Base-by-base conservation (phyloP, 768 basidiomycete species). In the Clitopilus passeckerianus region DNA sequence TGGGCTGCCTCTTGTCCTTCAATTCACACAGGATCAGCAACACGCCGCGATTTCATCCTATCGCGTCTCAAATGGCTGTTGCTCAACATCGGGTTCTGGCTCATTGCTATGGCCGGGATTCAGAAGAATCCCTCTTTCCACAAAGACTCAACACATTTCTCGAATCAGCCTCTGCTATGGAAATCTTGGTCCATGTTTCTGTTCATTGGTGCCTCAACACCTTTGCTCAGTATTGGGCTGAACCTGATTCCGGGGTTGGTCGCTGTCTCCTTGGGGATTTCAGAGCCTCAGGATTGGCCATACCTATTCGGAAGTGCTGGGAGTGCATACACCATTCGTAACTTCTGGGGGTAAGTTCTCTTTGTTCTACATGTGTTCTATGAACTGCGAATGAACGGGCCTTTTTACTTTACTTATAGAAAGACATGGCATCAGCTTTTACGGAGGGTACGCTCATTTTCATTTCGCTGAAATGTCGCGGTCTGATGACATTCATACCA, bases 251-350 rank as follows among this genome's bases (percentile, higher is more conserved):
- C 46, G 16, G 46, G 46, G 20, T 20, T 50, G 46, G 54, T 66
- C 7, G 44, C 43, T 24, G 63, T 64, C 15, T 33, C 60, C 16
- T 56, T 64, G 7, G 59, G 61, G 3, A 20, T 59, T 8, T 64
- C 65, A 10, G 53, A 64, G 23, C 67, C 71, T 0, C 58, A 56
- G 15, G 62, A 65, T 34, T 74, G 73, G 73, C 71, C 71, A 0
- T 63, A 63, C n/a, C 24, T 67, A 0, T 73, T 64, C 34, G 71
- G 73, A 15, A 33, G n/a, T 24, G 69, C 62, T 65, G 59, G 59
- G 9, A 64, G 67, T n/a, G 66, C 70, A 0, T 72, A 71, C 60
- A 72, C 71, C 8, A 52, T 74, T 9, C 64, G 72, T 34, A 66
- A 64, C 20, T 63, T 71, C 35, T 72, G 72, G 72, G 68, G 72